Evolutionary conservation across 495 filamentous ascomycete species (phyloP), one percentile per base, ranked within the genome.

Genomic region (Penicillium coffeae): DNA sequence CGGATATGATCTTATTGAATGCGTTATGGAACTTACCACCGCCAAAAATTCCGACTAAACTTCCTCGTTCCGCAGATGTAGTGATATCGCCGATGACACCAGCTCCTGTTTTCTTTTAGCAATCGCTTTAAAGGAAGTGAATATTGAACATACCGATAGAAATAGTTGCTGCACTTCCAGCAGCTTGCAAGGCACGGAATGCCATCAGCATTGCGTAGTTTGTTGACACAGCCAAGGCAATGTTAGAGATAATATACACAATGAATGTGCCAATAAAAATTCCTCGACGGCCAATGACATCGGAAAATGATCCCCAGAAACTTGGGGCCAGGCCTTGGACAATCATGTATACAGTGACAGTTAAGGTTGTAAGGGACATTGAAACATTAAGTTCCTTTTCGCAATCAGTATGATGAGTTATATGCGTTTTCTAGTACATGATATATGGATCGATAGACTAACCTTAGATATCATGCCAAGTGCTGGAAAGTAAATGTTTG

Each of bases 401-500:
- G 36, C 13, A 9, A 25, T 51, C 14, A 47, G 42, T 18, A 33
- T 37, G 15, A 34, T n/a, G n/a, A n/a, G n/a, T n/a, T n/a, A n/a
- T n/a, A n/a, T n/a, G n/a, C n/a, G 25, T 19, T n/a, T 39, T 3
- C 1, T 1, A 13, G 27, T 32, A 9, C 5, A 38, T 3, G 8
- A n/a, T 13, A 1, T 14, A 30, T 30, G 25, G 8, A 25, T n/a
- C n/a, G n/a, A 27, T 21, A 0, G 4, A 56, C 60, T 44, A 3
- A 70, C 69, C 37, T 44, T 51, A 16, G 69, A 67, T 13, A 72
- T 62, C 3, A 48, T 53, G 7, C 58, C 62, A 16, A 92, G 69
- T 2, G 84, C 83, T 3, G 87, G 87, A 50, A 90, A 89, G 63
- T 93, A 93, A 35, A 90, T 88, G 55, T 87, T 88, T 15, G 84